Conservation (phyloP, 768 basidiomycete genomes). For the Mycena haematopus region DNA sequence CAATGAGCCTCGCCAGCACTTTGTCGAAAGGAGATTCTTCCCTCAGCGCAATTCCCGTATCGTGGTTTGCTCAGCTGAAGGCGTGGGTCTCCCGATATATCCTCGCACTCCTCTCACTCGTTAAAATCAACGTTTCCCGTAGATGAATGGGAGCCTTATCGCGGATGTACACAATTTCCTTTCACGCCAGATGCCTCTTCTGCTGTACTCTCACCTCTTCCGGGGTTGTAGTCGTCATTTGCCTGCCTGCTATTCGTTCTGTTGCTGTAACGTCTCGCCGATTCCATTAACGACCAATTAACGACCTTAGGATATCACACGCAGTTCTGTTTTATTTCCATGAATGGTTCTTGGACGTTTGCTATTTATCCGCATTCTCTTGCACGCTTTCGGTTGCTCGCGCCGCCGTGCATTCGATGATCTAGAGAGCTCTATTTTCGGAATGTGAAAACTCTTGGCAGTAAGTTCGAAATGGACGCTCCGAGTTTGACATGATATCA, state of each 20-base stretch:
- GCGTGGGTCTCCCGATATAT: conserved; percentile 36
- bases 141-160: conserved; percentile 12
- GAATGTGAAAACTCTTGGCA: conserved; percentile 4
- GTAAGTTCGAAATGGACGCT: neutral
- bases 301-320: neutral
- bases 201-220: conserved; percentile 1
- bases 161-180: neutral
- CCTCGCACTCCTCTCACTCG: conserved; percentile 32
- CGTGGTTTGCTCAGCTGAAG: conserved; percentile 30
- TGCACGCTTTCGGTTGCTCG: neutral
- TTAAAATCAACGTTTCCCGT: conserved; percentile 32
- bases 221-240: neutral
- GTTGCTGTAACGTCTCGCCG: neutral
- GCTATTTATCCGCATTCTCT: neutral
- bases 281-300: neutral
- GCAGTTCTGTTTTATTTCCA: neutral
- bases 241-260: neutral
- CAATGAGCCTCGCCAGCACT: conserved; percentile 33
- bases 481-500: conserved; percentile 13
- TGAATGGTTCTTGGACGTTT: neutral
- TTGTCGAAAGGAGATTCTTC: conserved; percentile 26
- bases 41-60: conserved; percentile 23
- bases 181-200: conserved; percentile 6
- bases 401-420: neutral
- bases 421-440: conserved; percentile 8